Percentiles rank a stretch among this genome's conserved stretches.
phyloP scores from a whole-genome alignment of 257 asterid genomes.

The Rhazya stricta region DNA sequence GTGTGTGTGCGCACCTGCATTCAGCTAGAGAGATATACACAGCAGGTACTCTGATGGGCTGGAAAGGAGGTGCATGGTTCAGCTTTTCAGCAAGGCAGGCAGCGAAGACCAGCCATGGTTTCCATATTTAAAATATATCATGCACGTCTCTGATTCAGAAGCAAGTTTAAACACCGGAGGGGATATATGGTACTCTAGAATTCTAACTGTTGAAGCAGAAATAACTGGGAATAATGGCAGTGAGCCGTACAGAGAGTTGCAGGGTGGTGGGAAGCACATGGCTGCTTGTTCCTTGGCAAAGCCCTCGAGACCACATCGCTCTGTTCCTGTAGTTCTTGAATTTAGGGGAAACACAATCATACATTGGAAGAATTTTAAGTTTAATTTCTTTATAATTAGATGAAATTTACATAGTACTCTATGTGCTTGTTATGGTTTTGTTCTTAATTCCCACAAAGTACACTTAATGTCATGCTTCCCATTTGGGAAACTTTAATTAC shows the following conservation, averaged over 20 bases:
- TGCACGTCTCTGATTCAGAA: slow-evolving; percentile 7
- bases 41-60: slow-evolving; percentile 14
- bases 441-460: slow-evolving; percentile 8
- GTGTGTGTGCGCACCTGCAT: too few relatives aligned
- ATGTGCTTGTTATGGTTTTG: slow-evolving; percentile 18
- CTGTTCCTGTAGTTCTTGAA: slow-evolving; percentile 25
- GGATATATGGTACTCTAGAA: not conserved
- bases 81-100: slow-evolving; percentile 38
- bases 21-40: not conserved
- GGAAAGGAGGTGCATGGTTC: slow-evolving; percentile 19
- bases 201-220: not conserved
- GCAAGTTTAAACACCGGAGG: not conserved
- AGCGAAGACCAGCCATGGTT: slow-evolving; percentile 27
- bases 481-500: not conserved
- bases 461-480: not conserved
- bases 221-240: slow-evolving; percentile 1
- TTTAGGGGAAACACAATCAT: slow-evolving; percentile 64
- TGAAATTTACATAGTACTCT: not conserved
- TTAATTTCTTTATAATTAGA: slow-evolving; percentile 33
- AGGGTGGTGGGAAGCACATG: slow-evolving; percentile 83
- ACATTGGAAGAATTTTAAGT: slow-evolving; percentile 38
- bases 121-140: slow-evolving; percentile 7
- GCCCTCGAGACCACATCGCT: slow-evolving; percentile 34
- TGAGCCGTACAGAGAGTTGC: slow-evolving; percentile 39
- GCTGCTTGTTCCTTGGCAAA: slow-evolving; percentile 16